Base-by-base conservation (phyloP, 2,329 filamentous ascomycete species). In the Claviceps africana region DNA sequence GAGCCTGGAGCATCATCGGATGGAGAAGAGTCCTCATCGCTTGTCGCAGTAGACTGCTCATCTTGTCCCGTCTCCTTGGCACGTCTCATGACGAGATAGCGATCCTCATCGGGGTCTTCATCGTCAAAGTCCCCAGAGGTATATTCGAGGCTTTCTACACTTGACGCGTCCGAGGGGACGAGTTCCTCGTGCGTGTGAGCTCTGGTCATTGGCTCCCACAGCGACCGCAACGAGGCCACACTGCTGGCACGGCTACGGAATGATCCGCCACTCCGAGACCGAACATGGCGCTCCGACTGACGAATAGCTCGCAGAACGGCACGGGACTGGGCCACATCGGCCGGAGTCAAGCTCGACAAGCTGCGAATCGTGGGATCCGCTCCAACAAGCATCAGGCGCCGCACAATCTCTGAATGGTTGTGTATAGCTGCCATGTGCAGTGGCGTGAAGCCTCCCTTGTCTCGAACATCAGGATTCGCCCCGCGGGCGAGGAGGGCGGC, bases 341-440 rank as follows among this genome's bases (percentile, higher is more conserved):
- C 76, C 17, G 86, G 77, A 2, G 81, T 83, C 56, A 85, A 82
- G 22, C 84, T 84, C 49, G 82, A 81, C 47, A 86, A 67, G 61
- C 82, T 90, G 58, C 82, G 76, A 54, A 86, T 73, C 45, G 76
- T 81, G 33, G 85, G 79, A 66, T 89, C 83, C 2, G 86, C 86
- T 40, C 86, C 85, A 42, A 80, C 78, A 25, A 85, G 73, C 58
- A 90, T 81, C 53, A 95, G 75, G 15, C 85, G 79, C 54, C 84
- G 78, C 15, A 91, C 83, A 58, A 93, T 88, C 62, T 88, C 82
- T 11, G 79, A 71, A 61, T 89, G 83, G 56, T 83, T 80, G 65
- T 86, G 83, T 61, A 94, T 77, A 28, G 85, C 82, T 21, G 88
- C 88, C 62, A 91, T 78, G 65, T 94, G 87, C 70, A 94, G 76